Percentiles rank a stretch among this genome's conserved stretches.
phyloP scores from a whole-genome alignment of 306 rosid genomes.

The apple (Malus domestica) region ASM211411v1 NC_041790.1:26064001-26064500 shows the following conservation, averaged over 20 bases:
- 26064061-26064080: not conserved
- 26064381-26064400: not conserved
- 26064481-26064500: not conserved
- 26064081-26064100: not conserved
- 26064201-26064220: not conserved
- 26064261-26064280: not conserved
- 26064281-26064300: not conserved
- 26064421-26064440: not conserved
- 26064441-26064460: not conserved
- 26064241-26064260: not conserved
- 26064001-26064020: slow-evolving; percentile 51
- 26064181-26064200: not conserved
- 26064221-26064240: not conserved
- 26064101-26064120: not conserved
- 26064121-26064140: not conserved
- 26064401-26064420: not conserved
- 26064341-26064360: not conserved
- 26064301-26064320: not conserved
- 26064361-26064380: not conserved
- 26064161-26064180: not conserved
- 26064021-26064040: slow-evolving; percentile 48
- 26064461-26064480: not conserved
- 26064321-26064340: not conserved
- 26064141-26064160: not conserved
- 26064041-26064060: not conserved